Base-by-base conservation (phyloP, 805 yeast genomes). In the Lachancea fermentati region DNA sequence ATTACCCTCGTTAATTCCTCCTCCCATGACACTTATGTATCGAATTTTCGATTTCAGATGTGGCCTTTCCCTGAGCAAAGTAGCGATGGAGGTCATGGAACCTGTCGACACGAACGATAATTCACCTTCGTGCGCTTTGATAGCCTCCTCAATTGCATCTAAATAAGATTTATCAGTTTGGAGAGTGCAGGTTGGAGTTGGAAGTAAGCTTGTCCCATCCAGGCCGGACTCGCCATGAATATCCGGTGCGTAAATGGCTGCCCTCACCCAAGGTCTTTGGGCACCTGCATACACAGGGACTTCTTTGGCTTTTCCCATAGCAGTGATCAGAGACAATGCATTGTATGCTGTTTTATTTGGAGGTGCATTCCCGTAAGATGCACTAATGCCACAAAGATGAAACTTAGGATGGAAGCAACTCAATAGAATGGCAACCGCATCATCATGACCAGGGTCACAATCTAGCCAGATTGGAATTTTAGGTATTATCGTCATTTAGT, bases 401-500 rank as follows among this genome's bases (percentile, higher is more conserved):
- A 77, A 75, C 18, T 69, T 62, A 0, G 86, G 84, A 47, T 78
- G 73, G 52, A 72, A 75, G 5, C 76, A 65, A 0, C 85, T 77
- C 18, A 87, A 48, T 7, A 84, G 63, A 5, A 87, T 68, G 3
- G 93, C 95, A 33, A 85, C 72, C 1, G 85, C 81, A 52, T 87
- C 96, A 55, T 87, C 96, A 53, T 83, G 93, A 1, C 96, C 95
- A 0, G 95, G 95, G 55, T 87, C 96, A 60, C 96, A 87, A 62
- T 87, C 96, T 9, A 87, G 60, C 95, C 95, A 87, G 4, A 87
- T 53, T 0, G 95, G 94, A 15, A 79, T 73, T 42, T 49, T 48
- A 12, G 44, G 40, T 4, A 22, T n/a, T 7, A 29, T 15, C 32
- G 32, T 29, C 32, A 29, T 29, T n/a, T 29, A 12, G n/a, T 7